A percentile compares a stretch with the other conserved stretches of the same genome.
phyloP scores from a whole-genome alignment of 805 yeast species.

The Blastobotrys muscicola region DNA sequence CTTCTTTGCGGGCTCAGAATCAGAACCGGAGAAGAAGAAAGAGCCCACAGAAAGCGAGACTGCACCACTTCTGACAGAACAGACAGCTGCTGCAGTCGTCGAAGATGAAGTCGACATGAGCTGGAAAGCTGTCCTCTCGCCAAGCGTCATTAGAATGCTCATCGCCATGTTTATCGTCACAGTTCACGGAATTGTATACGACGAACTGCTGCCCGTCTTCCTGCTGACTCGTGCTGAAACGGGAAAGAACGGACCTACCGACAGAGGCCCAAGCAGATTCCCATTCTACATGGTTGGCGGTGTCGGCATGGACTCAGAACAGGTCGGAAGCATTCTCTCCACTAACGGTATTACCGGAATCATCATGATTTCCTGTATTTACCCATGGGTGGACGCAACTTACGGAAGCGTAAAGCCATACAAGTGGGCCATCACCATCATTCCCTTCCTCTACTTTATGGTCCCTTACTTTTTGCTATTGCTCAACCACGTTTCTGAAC shows the following conservation, averaged over 20 bases:
- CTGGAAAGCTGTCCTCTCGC: constrained; percentile 16
- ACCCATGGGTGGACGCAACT: constrained; percentile 42
- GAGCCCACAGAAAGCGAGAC: neutral
- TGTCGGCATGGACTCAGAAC: constrained; percentile 36
- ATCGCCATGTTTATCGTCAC: constrained; percentile 23
- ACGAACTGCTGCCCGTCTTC: constrained; percentile 48
- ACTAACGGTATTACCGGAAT: constrained; percentile 47
- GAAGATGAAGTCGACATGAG: constrained; percentile 17
- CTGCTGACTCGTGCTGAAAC: constrained; percentile 29
- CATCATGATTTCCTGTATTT: constrained; percentile 38
- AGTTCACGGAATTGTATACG: constrained; percentile 40
- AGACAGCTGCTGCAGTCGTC: neutral
- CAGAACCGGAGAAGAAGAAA: neutral
- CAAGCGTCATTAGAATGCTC: constrained; percentile 11
- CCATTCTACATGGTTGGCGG: constrained; percentile 47
- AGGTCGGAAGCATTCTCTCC: constrained; percentile 44
- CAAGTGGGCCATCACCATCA: constrained; percentile 31
- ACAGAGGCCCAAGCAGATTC: constrained; percentile 30
- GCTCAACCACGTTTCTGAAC: constrained; percentile 17
- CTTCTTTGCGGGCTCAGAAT: neutral
- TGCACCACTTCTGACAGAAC: constrained; percentile 1
- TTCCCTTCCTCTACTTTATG: constrained; percentile 37
- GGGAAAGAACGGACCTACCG: constrained; percentile 13
- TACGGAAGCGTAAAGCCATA: constrained; percentile 39
- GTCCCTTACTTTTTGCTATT: constrained; percentile 43